phyloP scores from a whole-genome alignment of 2,329 filamentous ascomycete species.

The Nigrospora sphaerica region DNA sequence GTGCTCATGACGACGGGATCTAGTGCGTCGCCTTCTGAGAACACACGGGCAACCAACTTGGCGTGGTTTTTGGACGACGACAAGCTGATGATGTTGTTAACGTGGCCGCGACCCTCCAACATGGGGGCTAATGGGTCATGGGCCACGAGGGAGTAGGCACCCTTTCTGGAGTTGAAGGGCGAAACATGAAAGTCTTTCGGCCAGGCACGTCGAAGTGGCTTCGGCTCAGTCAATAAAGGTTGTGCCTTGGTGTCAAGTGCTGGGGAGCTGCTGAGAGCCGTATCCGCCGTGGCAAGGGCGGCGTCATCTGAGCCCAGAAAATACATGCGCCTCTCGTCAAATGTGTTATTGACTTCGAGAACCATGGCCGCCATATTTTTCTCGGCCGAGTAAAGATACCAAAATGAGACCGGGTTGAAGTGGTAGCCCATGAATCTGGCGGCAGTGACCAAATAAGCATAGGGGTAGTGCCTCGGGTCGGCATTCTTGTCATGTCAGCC shows the following conservation, averaged over 20 bases:
- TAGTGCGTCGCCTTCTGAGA: conserved; percentile 41
- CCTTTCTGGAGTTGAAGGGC: conserved; percentile 61
- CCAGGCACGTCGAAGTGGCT: conserved; percentile 44
- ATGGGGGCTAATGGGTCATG: conserved; percentile 36
- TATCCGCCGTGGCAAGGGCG: background rate
- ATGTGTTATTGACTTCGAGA: conserved; percentile 71
- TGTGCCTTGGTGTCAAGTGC: no score
- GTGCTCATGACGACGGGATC: conserved; percentile 40
- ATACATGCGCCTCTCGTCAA: conserved; percentile 64
- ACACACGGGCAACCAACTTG: conserved; percentile 56
- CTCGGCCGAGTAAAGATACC: conserved; percentile 63
- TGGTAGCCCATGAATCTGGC: conserved; percentile 62
- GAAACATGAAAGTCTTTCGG: conserved; percentile 71
- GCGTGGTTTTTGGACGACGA: conserved; percentile 50
- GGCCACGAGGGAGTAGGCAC: conserved; percentile 43
- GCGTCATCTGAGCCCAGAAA: conserved; percentile 38
- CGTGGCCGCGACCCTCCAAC: conserved; percentile 28
- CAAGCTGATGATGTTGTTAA: conserved; percentile 56
- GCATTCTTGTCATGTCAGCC: conserved; percentile 36
- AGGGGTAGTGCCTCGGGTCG: conserved; percentile 53
- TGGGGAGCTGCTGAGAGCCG: background rate
- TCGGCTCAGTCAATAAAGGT: background rate
- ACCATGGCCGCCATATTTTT: conserved; percentile 57
- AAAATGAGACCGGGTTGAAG: conserved; percentile 73
- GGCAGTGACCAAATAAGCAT: conserved; percentile 66